Evolutionary conservation across 495 filamentous ascomycete species (phyloP).

Genomic region (Echria macrotheca): DNA sequence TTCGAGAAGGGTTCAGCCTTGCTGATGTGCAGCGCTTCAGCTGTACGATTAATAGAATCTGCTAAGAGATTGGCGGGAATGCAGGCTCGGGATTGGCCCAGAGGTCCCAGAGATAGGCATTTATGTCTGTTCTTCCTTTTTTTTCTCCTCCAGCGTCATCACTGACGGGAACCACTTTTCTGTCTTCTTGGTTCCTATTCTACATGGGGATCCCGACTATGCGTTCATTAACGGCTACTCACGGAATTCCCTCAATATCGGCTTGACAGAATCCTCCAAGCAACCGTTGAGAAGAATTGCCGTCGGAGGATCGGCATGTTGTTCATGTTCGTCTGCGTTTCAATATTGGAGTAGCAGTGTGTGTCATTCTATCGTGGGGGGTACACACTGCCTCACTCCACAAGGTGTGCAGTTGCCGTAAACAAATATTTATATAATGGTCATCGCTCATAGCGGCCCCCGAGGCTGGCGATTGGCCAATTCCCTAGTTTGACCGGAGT

Average conservation of each 20-base stretch:
- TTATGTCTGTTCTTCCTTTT: background rate
- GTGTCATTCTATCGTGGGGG: no score
- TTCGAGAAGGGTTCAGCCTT: conserved; percentile 8
- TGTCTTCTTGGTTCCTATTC: background rate
- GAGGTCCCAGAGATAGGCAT: conserved; percentile 5
- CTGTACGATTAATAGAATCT: conserved; percentile 2
- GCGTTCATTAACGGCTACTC: background rate
- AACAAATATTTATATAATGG: conserved; percentile 7
- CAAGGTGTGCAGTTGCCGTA: no score
- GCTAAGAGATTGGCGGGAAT: conserved; percentile 2
- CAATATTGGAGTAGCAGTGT: no score
- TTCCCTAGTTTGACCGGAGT: no score
- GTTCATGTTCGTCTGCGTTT: no score
- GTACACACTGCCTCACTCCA: no score
- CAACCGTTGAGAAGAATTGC: background rate
- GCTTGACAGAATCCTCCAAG: background rate
- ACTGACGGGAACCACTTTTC: background rate
- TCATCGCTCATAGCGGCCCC: background rate
- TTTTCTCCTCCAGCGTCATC: background rate
- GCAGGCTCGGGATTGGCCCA: background rate
- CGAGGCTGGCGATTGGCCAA: background rate
- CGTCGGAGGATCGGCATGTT: no score
- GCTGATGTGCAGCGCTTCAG: background rate
- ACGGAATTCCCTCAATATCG: background rate
- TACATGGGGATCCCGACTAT: background rate